Evolutionary conservation across 495 filamentous ascomycete genomes (phyloP), one percentile per base, ranked within the genome.

Genomic region (Immersiella caudata): DNA sequence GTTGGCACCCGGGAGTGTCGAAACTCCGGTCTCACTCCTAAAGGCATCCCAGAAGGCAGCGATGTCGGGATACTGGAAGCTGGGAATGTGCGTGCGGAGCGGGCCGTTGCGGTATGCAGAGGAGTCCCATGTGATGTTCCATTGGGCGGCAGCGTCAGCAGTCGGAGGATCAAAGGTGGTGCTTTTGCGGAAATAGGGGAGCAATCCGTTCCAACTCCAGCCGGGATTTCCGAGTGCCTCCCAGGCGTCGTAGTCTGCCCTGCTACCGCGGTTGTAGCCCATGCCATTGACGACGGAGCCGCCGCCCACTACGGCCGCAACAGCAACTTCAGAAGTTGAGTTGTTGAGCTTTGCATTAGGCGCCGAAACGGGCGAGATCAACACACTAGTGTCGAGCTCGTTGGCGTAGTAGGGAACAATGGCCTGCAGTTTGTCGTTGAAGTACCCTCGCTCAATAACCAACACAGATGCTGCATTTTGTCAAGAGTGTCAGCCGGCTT

Each of bases 231-330:
- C 87, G n/a, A 87, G 82, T n/a, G 79, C 78, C 62, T 85, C 84
- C 88, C 88, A 90, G 36, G 81, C 80, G 71, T 90, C 86, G 65
- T 87, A 89, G 54, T 89, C 86, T 5, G 80, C 74, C 60, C 79
- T 84, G 52, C 82, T 86, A 0, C 87, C 87, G 25, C 86, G 83
- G 46, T 79, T 75, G 61, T 64, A 69, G 20, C 75, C 78, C 81
- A 83, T 82, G 55, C 78, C 80, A 58, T 82, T 83, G 52, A 83
- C 71, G 0, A 76, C 75, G 4, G 78, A 76, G 7, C 75, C 79
- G 14, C 82, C 81, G 27, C 81, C 80, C 14, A 83, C 77, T 14
- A 80, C 76, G 21, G 77, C 68, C 6, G 73, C 65, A 61, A 71
- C 72, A 12, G 74, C 64, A 9, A 73, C 68, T 0, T 20, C 21